These are phyloP conservation scores for Wickerhamiella bombiphila DNA, from an alignment of 805 yeast genomes.

Conservation along the genomic window DNA sequence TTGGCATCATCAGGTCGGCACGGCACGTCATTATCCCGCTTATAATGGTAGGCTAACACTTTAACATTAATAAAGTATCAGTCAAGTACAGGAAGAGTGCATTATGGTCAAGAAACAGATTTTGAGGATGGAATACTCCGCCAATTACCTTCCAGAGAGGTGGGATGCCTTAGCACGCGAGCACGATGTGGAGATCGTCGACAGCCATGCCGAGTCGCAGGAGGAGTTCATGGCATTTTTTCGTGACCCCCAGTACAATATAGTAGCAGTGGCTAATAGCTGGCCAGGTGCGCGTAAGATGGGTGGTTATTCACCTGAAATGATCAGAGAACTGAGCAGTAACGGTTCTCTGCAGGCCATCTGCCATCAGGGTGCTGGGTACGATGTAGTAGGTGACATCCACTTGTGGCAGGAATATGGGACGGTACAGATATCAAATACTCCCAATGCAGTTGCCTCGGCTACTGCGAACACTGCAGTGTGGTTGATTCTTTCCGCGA, in stretches of 20 bases:
- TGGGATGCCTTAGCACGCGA: slow-evolving; percentile 4
- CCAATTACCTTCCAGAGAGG: not conserved
- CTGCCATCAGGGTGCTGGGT: slow-evolving; percentile 45
- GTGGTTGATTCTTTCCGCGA: slow-evolving; percentile 34
- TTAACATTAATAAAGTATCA: no score
- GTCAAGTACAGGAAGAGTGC: no score
- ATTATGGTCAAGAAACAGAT: no score
- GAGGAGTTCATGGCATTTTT: slow-evolving; percentile 12
- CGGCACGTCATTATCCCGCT: no score
- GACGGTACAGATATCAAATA: slow-evolving; percentile 35
- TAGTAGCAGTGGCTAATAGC: slow-evolving; percentile 12
- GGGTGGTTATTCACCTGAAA: slow-evolving; percentile 15
- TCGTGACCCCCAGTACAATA: slow-evolving; percentile 9
- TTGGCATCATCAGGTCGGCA: no score
- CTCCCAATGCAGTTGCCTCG: slow-evolving; percentile 37
- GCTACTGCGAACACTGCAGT: slow-evolving; percentile 45
- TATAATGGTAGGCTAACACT: no score
- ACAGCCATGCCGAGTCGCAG: slow-evolving; percentile 7
- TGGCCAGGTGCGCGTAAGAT: slow-evolving; percentile 14
- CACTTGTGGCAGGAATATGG: slow-evolving; percentile 27
- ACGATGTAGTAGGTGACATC: slow-evolving; percentile 36
- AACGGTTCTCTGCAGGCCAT: slow-evolving; percentile 24
- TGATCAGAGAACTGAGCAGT: slow-evolving; percentile 10
- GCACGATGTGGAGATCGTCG: slow-evolving; percentile 9
- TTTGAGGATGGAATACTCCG: not conserved